Percentiles rank a stretch among this genome's conserved stretches.
These are phyloP conservation scores for Pinus taeda DNA, from an alignment of 75 land plant genomes.

Conservation along the genomic window DNA sequence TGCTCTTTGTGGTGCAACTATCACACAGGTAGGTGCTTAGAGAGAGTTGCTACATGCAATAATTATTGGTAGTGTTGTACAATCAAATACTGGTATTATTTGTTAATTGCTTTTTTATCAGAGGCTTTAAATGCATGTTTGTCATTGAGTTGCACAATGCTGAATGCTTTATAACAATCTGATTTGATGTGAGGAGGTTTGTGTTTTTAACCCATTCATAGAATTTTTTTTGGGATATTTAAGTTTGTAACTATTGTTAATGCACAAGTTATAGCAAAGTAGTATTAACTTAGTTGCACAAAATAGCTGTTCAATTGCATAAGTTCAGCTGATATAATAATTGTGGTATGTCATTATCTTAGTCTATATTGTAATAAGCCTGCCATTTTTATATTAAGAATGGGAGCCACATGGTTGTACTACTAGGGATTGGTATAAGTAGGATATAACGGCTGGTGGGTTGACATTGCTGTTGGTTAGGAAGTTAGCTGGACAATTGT, in stretches of 20 bases:
- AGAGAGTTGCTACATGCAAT: not conserved
- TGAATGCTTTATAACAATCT: not conserved
- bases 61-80: not conserved
- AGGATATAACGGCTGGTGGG: too few relatives aligned
- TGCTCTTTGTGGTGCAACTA: constrained; percentile 68
- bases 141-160: not conserved
- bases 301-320: too few relatives aligned
- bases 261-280: too few relatives aligned
- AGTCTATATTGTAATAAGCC: too few relatives aligned
- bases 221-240: not conserved
- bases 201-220: not conserved
- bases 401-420: too few relatives aligned
- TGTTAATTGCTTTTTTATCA: not conserved
- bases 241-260: not conserved
- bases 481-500: too few relatives aligned
- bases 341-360: too few relatives aligned
- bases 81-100: not conserved
- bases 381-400: too few relatives aligned
- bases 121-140: not conserved
- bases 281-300: too few relatives aligned
- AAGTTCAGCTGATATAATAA: too few relatives aligned
- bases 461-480: too few relatives aligned
- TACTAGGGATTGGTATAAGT: too few relatives aligned
- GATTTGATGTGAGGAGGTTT: not conserved
- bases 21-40: constrained; percentile 61